Evolutionary conservation across 805 yeast genomes (phyloP), one percentile per base, ranked within the genome.

Genomic region (Saccharomycopsis fermentans): DNA sequence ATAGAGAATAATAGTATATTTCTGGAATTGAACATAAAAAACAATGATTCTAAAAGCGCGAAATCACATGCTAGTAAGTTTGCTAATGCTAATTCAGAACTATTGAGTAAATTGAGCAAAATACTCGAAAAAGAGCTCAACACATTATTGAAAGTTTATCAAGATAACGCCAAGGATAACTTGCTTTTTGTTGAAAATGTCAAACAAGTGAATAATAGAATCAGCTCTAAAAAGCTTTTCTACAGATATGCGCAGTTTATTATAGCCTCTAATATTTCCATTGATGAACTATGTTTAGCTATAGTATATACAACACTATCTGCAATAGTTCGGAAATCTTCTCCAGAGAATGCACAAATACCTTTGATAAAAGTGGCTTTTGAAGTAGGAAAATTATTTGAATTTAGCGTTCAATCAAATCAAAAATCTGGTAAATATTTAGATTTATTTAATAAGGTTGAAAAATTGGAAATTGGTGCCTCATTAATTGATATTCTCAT

Each of bases 401-500:
- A 51, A n/a, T 29, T 34, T 16, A 43, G 29, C 24, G 24, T 43
- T 24, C 50, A 43, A 43, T 34, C 39, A 26, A 12, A 27, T 8
- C 54, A 32, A 21, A 19, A 34, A 8, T 29, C 21, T n/a, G 19
- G 4, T 8, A 27, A 51, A 34, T 12, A 51, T 19, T 16, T 27
- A 21, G 21, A 29, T 17, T 34, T 51, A 51, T 51, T 32, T 21
- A 29, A 29, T 17, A 51, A 32, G 21, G 37, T 17, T 34, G 36
- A 29, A 16, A 51, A 51, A 35, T 26, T 39, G n/a, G 56, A 54
- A n/a, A 36, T 54, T n/a, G 56, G 56, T n/a, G 19, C 56, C 17
- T 54, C 37, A 17, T 24, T 54, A 17, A 39, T 54, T 16, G 56
- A 54, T 24, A 27, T 54, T 16, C n/a, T 54, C 21, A 12, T 54